Evolutionary conservation across 139 green algal genomes (phyloP).

Genomic region (Microglena sp.): DNA sequence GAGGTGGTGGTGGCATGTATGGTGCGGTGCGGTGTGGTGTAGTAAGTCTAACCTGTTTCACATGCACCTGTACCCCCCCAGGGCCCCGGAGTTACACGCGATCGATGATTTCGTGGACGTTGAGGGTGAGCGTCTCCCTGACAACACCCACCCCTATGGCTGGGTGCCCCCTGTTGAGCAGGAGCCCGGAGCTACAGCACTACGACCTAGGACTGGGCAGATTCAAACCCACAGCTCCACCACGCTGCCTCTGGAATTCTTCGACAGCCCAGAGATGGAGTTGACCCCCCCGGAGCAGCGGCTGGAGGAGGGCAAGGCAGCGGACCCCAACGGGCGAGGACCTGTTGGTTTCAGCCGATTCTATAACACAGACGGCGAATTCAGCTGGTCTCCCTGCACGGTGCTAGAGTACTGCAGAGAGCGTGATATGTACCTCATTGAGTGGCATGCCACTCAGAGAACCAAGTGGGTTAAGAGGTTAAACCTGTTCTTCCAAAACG

Average conservation of each 20-base stretch:
- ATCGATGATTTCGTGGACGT: neutral
- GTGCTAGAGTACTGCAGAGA: conserved; percentile 20
- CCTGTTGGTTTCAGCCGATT: conserved; percentile 39
- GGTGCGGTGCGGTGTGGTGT: too few species aligned
- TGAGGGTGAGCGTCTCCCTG: neutral
- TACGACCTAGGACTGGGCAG: conserved; percentile 37
- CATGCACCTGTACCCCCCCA: too few species aligned
- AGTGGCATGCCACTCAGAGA: conserved; percentile 38
- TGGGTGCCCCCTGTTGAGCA: conserved; percentile 38
- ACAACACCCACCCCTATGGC: conserved; percentile 19
- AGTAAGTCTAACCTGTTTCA: too few species aligned
- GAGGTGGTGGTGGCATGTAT: too few species aligned
- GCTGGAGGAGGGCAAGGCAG: conserved; percentile 9
- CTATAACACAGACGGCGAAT: conserved; percentile 40
- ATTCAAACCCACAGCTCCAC: conserved; percentile 22
- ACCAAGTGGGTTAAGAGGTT: conserved; percentile 62
- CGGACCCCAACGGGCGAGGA: neutral
- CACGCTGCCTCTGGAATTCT: conserved; percentile 44
- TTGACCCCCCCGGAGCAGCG: conserved; percentile 21
- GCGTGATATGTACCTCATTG: conserved; percentile 43
- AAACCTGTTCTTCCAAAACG: conserved; percentile 55
- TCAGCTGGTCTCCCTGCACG: conserved; percentile 42
- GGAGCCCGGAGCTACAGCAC: conserved; percentile 1
- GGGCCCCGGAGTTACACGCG: neutral
- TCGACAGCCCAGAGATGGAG: conserved; percentile 56